phyloP scores from a whole-genome alignment of 139 green algal species.

The Chlorella sp. region DNA sequence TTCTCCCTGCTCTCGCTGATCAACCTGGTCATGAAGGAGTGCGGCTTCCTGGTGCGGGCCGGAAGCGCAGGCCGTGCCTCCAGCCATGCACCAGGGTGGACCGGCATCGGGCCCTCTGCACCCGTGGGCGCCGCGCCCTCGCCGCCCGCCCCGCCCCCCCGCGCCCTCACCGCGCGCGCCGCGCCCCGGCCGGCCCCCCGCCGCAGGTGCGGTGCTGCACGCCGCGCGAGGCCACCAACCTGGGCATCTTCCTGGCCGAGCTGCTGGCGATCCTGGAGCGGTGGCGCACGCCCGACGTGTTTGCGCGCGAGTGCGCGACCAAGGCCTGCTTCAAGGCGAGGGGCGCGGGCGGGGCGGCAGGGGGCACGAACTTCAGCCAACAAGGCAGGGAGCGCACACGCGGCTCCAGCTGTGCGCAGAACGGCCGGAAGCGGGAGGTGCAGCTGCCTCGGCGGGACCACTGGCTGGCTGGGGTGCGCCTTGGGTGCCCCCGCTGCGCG shows the following conservation, averaged over 20 bases:
- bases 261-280: conserved; percentile 43
- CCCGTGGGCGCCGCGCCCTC: no score
- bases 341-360: no score
- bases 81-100: no score
- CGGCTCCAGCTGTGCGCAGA: neutral
- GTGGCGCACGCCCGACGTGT: conserved; percentile 45
- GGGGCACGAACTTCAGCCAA: no score
- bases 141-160: no score
- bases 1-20: conserved; percentile 55
- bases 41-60: conserved; percentile 54
- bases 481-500: no score
- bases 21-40: conserved; percentile 50
- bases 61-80: no score
- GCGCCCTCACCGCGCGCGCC: no score
- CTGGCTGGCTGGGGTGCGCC: no score
- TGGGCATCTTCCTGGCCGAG: conserved; percentile 68
- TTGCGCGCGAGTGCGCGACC: conserved; percentile 37
- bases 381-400: neutral
- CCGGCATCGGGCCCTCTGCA: no score
- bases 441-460: neutral
- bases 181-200: no score
- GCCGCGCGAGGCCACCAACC: conserved; percentile 59
- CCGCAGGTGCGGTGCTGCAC: conserved; percentile 59
- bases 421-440: neutral
- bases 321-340: conserved; percentile 20